Percentiles rank a stretch among this genome's conserved stretches.
phyloP scores from a whole-genome alignment of 2,329 filamentous ascomycete species.

The Ceratocystis cubensis region DNA sequence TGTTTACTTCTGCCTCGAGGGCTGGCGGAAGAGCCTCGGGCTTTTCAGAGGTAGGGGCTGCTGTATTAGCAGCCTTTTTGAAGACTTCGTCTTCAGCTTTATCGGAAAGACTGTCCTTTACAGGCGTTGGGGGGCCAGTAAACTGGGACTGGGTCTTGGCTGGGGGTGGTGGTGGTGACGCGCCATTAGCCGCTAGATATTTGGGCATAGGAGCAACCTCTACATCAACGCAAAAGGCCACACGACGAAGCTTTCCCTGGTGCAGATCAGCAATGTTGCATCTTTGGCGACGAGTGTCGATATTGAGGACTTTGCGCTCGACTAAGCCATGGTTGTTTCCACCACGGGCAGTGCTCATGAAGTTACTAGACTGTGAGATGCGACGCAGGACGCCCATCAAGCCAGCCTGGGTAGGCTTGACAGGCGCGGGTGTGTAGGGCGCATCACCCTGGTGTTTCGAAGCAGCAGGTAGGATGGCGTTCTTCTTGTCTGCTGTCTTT shows the following conservation, averaged over 20 bases:
- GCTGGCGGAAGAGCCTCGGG: not conserved
- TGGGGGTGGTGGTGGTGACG: not conserved
- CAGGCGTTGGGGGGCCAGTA: not conserved
- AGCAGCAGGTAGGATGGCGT: constrained; percentile 47
- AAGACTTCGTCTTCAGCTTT: constrained; percentile 18
- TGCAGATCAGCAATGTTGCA: constrained; percentile 70
- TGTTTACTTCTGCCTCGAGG: not conserved
- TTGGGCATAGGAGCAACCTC: constrained; percentile 84
- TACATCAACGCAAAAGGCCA: constrained; percentile 93
- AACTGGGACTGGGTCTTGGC: not conserved
- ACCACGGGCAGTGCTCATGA: constrained; percentile 32
- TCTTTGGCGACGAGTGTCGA: constrained; percentile 66
- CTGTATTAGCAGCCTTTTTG: constrained; percentile 11
- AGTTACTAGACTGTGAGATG: constrained; percentile 55
- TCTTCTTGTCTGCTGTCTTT: constrained; percentile 32
- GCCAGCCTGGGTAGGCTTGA: constrained; percentile 53
- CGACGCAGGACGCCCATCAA: constrained; percentile 74
- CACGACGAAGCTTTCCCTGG: constrained; percentile 66
- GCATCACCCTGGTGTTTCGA: constrained; percentile 45
- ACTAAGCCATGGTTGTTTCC: constrained; percentile 55
- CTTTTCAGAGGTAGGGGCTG: not conserved
- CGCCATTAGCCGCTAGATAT: constrained; percentile 46
- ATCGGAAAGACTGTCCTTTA: constrained; percentile 12
- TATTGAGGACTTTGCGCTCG: constrained; percentile 69
- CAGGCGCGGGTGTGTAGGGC: constrained; percentile 63